Percentiles rank a stretch among this genome's conserved stretches.
These are phyloP conservation scores for Russula sp. DNA, from an alignment of 768 basidiomycete genomes.

Conservation along the genomic window DNA sequence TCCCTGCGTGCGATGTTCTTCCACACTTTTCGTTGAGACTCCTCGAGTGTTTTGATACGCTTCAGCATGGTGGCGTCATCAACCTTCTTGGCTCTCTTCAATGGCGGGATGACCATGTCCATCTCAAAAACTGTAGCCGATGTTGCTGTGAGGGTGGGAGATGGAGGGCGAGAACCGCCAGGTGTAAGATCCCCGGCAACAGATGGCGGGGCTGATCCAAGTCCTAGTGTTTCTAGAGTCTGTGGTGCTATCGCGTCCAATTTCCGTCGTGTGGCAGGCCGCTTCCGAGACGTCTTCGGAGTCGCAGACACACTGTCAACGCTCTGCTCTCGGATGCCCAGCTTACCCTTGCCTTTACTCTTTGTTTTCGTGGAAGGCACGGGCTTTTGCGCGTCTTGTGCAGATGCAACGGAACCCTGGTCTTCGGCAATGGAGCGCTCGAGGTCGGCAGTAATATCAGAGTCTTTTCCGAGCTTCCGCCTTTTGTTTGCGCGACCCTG, in stretches of 20 bases:
- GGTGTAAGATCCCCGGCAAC: conserved; percentile 69
- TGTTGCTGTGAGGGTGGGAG: conserved; percentile 49
- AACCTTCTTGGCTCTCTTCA: conserved; percentile 72
- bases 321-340: conserved; percentile 43
- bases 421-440: conserved; percentile 40
- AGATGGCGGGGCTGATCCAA: conserved; percentile 48
- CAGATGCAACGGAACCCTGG: conserved; percentile 39
- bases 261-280: conserved; percentile 51
- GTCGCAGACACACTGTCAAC: conserved; percentile 52
- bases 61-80: conserved; percentile 69
- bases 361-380: conserved; percentile 41
- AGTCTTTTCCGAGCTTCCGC: conserved; percentile 50
- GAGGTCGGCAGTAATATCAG: conserved; percentile 27
- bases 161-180: conserved; percentile 60
- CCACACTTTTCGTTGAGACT: conserved; percentile 86
- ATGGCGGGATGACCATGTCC: conserved; percentile 59
- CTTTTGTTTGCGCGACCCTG: conserved; percentile 51
- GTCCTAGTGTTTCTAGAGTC: conserved; percentile 43
- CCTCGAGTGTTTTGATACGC: conserved; percentile 71
- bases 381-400: conserved; percentile 23
- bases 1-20: conserved; percentile 80
- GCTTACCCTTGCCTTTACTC: conserved; percentile 44
- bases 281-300: conserved; percentile 51
- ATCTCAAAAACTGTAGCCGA: conserved; percentile 66
- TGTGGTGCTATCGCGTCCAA: conserved; percentile 46